These are phyloP conservation scores for Inonotus obliquus DNA, from an alignment of 1,284 basidiomycete species.

Conservation along the genomic window DNA sequence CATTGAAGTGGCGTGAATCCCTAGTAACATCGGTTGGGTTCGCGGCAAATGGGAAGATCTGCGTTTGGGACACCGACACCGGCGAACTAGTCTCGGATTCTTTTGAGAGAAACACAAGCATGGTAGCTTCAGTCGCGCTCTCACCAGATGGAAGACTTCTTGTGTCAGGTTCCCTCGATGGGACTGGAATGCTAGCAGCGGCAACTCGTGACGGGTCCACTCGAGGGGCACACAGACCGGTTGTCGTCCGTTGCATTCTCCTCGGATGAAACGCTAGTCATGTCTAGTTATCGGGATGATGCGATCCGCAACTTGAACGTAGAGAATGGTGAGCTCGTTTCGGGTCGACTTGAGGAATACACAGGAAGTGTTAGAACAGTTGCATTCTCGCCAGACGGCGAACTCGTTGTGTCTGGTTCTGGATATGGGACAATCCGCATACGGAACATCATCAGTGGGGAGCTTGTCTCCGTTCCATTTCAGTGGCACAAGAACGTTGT, in stretches of 20 bases:
- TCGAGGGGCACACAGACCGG: not conserved
- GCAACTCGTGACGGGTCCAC: not conserved
- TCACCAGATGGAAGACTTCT: not conserved
- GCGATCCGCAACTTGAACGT: not conserved
- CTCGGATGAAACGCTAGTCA: not conserved
- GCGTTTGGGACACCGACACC: not conserved
- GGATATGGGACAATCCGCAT: not conserved
- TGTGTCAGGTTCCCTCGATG: not conserved
- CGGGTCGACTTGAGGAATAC: not conserved
- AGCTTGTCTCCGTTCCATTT: not conserved
- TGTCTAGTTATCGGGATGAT: not conserved
- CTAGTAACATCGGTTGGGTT: not conserved
- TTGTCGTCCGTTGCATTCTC: slow-evolving; percentile 4
- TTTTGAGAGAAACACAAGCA: not conserved
- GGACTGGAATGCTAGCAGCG: not conserved
- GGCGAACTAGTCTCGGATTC: not conserved
- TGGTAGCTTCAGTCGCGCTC: not conserved
- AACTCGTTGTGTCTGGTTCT: not conserved
- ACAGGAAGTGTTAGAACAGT: not conserved
- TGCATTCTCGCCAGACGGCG: not conserved
- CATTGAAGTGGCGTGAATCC: not conserved
- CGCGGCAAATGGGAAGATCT: not conserved
- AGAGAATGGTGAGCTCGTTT: not conserved
- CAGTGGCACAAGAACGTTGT: not conserved
- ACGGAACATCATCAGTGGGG: not conserved